Evolutionary conservation across 2,329 filamentous ascomycete species (phyloP), one percentile per base, ranked within the genome.

Genomic region (Emergomyces orientalis): DNA sequence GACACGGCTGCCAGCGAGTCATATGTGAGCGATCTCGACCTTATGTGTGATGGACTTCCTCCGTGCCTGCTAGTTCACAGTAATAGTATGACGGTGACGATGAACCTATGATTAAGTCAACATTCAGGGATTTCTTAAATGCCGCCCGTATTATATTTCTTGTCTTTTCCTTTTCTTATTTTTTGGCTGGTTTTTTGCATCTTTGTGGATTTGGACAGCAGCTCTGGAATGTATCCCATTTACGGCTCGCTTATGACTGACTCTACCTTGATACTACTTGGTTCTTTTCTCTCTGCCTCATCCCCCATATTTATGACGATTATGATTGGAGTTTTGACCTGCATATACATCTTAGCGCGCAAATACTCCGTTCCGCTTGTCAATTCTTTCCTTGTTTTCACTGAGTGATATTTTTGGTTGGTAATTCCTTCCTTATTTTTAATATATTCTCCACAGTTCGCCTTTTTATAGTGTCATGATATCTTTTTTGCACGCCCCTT

Each of bases 1-100:
- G 88, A 86, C 65, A 88, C 90, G 72, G 78, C 79, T 49, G 85
- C 88, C 22, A 90, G 88, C 68, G 77, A 90, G 63, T 83, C 83
- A 65, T 96, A 94, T 73, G 78, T 96, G 57, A 87, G 84, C 59
- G 88, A 91, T 74, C 79, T 93, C 64, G 89, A 94, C 73, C 84
- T 94, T 1, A 76, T 96, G 63, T 93, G 88, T 73, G 84, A 88
- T 69, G 88, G 84, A 13, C 77, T 93, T 65, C 90, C 90, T 34
- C 90, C 91, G 0, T 85, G 86, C 55, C 73, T 95, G 69, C 78
- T 96, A 73, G 88, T 96, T 47, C 83, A 95, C 75, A 91, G 88
- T 74, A 95, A 95, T 75, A 91, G 87, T 70, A 91, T 95, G 88
- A 95, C 90, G 19, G 90, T 95, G 56, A 95, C 76, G 61, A 76